Conservation (phyloP, 2,329 filamentous ascomycete species). For the Aspergillus sp. region DNA sequence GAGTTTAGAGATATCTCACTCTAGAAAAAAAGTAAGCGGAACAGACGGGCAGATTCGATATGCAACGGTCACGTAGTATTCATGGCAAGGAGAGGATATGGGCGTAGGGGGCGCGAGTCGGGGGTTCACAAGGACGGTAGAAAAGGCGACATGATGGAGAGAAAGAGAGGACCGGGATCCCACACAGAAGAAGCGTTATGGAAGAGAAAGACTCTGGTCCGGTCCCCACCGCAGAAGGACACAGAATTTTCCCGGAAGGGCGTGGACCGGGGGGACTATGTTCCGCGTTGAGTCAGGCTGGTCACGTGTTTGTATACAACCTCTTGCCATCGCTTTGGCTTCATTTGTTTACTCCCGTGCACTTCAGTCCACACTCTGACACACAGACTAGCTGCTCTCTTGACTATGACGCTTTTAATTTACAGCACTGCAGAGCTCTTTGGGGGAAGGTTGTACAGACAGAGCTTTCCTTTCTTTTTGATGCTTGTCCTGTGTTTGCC, state of each 20-base stretch:
- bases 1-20: not conserved
- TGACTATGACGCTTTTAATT: too few species aligned
- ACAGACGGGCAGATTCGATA: not conserved
- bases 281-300: too few species aligned
- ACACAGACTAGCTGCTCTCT: too few species aligned
- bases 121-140: not conserved
- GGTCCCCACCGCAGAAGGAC: not conserved
- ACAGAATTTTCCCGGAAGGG: not conserved
- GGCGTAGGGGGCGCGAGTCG: not conserved
- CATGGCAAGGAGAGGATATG: not conserved
- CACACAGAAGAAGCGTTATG: not conserved
- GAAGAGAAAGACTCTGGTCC: not conserved
- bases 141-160: not conserved
- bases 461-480: too few species aligned
- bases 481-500: too few species aligned
- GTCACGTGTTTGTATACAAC: too few species aligned
- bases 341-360: too few species aligned
- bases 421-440: too few species aligned
- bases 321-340: too few species aligned
- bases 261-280: not conserved
- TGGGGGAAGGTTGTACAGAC: too few species aligned
- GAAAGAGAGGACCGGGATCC: not conserved
- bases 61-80: not conserved
- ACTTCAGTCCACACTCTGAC: too few species aligned
- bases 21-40: slow-evolving; percentile 1